Evolutionary conservation across 768 basidiomycete species (phyloP), one percentile per base, ranked within the genome.

Genomic region (Pilatotrama ljubarskyi): DNA sequence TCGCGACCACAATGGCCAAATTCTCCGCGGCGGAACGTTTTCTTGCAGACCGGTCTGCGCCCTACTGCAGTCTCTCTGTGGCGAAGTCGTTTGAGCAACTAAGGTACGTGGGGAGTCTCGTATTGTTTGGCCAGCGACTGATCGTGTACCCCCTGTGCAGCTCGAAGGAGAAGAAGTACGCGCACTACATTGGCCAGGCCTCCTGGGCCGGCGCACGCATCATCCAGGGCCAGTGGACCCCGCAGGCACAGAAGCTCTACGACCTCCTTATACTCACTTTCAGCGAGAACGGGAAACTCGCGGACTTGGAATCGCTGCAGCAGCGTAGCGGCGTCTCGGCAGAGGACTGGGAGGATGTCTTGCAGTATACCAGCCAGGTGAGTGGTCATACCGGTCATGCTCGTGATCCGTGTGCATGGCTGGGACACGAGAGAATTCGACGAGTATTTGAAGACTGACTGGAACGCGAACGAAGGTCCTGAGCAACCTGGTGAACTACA

Each of bases 201-300:
- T 84, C 86, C 1, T 95, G 93, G 93, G 89, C 89, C 0, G 93
- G 93, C 26, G 89, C 84, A 50, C 81, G 88, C 40, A 88, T 95
- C 73, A 89, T 93, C 55, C 88, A 91, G 75, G 87, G 78, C 44
- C 91, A 94, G 76, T 92, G 88, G 89, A 90, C 91, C 0, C 78
- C 85, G 0, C 81, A 89, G 63, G 89, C 89, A 5, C 69, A 76
- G 63, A 78, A 78, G 68, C 79, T 92, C 46, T 88, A 87, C 68
- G 87, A 91, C 73, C 79, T 92, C 8, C 74, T 93, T 68, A 84
- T 89, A 66, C 72, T 84, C 51, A 84, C 79, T 0, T 91, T 92
- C 76, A 85, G 84, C 69, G 75, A 83, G 48, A 71, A 82, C 35
- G 84, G 82, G 35, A 78, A 77, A 53, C 75, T 91, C 13, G 78